Conservation (phyloP, 148 eudicot genomes). For the Oxyria digyna region DNA sequence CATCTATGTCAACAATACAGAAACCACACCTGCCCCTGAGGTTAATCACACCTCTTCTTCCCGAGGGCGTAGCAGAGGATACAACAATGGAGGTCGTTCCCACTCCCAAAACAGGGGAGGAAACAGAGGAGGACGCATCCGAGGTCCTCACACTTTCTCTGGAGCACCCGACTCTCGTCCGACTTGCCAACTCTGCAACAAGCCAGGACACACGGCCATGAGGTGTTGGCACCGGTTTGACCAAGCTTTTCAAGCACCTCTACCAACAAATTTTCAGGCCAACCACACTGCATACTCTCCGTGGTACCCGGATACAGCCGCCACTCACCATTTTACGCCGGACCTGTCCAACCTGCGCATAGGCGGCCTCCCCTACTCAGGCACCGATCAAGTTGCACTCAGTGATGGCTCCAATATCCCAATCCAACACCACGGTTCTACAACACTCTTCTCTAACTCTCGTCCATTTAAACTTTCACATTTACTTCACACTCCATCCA, state of each 20-base stretch:
- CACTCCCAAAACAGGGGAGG: neutral
- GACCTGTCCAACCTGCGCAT: too few species aligned
- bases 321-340: too few species aligned
- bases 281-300: too few species aligned
- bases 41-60: neutral
- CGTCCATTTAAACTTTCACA: too few species aligned
- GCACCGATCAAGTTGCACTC: neutral
- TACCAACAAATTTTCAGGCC: neutral
- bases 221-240: too few species aligned
- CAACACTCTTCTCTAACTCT: neutral
- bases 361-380: too few species aligned
- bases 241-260: neutral
- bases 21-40: neutral
- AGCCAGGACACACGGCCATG: neutral
- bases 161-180: neutral
- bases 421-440: too few species aligned
- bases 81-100: neutral
- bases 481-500: too few species aligned
- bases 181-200: neutral
- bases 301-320: too few species aligned
- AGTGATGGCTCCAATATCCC: neutral
- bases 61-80: too few species aligned
- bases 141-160: neutral
- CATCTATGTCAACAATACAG: neutral
- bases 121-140: too few species aligned